phyloP scores from a whole-genome alignment of 2,329 filamentous ascomycete genomes.

The Scopulariopsis brevicaulis region DNA sequence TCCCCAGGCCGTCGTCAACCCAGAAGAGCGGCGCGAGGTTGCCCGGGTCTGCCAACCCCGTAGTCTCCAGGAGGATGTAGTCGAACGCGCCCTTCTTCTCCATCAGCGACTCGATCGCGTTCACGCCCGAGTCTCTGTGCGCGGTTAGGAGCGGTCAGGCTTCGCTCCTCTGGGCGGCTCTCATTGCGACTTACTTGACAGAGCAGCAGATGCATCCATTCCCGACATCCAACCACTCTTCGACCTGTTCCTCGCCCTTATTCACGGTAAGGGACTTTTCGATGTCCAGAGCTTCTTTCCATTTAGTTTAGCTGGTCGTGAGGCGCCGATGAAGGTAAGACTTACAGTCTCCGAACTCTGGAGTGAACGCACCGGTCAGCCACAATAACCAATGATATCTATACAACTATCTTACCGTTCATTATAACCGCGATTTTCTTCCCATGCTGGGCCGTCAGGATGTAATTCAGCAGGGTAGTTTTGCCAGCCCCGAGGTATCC shows the following conservation, averaged over 20 bases:
- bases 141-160: not conserved
- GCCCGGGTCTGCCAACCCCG: slow-evolving; percentile 86
- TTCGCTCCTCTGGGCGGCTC: not conserved
- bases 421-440: slow-evolving; percentile 98
- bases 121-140: slow-evolving; percentile 74
- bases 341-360: slow-evolving; percentile 75
- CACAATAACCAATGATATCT: not conserved
- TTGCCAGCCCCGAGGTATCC: slow-evolving; percentile 94
- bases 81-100: slow-evolving; percentile 88
- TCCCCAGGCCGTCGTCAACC: slow-evolving; percentile 92
- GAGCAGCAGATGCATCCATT: slow-evolving; percentile 98
- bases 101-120: slow-evolving; percentile 93
- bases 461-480: slow-evolving; percentile 91
- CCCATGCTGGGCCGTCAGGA: slow-evolving; percentile 86
- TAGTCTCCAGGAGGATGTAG: slow-evolving; percentile 95
- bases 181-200: slow-evolving; percentile 56
- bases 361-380: not conserved
- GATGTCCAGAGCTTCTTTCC: slow-evolving; percentile 67
- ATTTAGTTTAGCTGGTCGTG: slow-evolving; percentile 8
- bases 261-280: slow-evolving; percentile 92
- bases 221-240: slow-evolving; percentile 91
- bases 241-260: slow-evolving; percentile 68
- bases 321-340: slow-evolving; percentile 6
- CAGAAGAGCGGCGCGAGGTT: slow-evolving; percentile 95
- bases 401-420: slow-evolving; percentile 47